A percentile compares a stretch with the other conserved stretches of the same genome.
phyloP scores from a whole-genome alignment of 202 grass and related monocot species.

The Miscanthus sacchariflorus region DNA sequence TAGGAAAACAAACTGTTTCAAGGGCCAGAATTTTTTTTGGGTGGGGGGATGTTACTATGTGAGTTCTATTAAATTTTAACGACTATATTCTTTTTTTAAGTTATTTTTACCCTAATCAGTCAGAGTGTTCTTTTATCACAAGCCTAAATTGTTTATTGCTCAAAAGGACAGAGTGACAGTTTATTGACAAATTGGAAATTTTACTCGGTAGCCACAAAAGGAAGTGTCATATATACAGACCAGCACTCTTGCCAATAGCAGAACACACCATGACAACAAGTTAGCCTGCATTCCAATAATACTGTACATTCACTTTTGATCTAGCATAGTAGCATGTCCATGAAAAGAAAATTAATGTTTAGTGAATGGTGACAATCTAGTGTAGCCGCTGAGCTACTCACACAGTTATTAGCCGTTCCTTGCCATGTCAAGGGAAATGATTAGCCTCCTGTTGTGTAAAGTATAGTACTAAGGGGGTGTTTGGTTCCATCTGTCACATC shows the following conservation, averaged over 20 bases:
- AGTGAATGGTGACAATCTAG: not conserved
- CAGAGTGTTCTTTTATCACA: not conserved
- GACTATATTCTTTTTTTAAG: not conserved
- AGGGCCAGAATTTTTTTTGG: not conserved
- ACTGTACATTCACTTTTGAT: not conserved
- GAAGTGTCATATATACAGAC: not conserved
- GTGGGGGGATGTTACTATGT: not conserved
- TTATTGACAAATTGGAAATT: constrained; percentile 2
- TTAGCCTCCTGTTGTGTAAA: not conserved
- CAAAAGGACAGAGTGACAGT: not conserved
- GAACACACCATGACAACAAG: constrained; percentile 1
- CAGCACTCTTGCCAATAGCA: constrained; percentile 15
- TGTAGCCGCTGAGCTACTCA: not conserved
- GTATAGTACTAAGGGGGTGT: not conserved
- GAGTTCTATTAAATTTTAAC: not conserved
- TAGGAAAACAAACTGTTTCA: not conserved
- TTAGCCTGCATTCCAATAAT: not conserved
- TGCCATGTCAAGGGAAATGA: constrained; percentile 23
- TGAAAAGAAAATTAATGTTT: constrained; percentile 10
- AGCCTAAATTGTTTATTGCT: not conserved
- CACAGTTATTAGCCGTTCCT: constrained; percentile 13
- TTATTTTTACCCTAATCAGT: not conserved
- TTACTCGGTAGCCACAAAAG: constrained; percentile 4
- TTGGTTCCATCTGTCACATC: too few species aligned
- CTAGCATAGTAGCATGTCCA: not conserved